A percentile compares a stretch with the other conserved stretches of the same genome.
phyloP scores from a whole-genome alignment of 345 rosid species.

The Linum usitatissimum region DNA sequence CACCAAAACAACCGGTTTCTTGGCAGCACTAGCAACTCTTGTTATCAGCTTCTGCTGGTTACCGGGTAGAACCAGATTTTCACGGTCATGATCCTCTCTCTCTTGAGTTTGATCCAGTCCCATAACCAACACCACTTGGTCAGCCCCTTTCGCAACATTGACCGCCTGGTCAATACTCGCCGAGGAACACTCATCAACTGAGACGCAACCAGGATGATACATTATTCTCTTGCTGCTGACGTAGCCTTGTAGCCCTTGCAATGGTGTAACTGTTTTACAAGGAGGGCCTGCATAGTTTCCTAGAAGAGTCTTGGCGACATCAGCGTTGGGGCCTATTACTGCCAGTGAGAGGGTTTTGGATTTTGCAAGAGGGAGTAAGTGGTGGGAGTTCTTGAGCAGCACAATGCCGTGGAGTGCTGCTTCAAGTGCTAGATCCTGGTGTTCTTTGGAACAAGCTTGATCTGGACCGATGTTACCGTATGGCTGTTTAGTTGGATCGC shows the following conservation, averaged over 20 bases:
- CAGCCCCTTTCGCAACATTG: constrained; percentile 40
- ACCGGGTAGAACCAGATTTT: constrained; percentile 59
- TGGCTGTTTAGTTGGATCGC: constrained; percentile 44
- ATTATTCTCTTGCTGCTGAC: constrained; percentile 27
- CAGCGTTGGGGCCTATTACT: constrained; percentile 77
- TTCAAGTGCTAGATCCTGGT: constrained; percentile 72
- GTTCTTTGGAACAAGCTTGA: constrained; percentile 55
- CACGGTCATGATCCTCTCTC: constrained; percentile 60
- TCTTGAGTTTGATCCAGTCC: constrained; percentile 82
- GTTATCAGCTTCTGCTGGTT: constrained; percentile 55
- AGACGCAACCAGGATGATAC: constrained; percentile 52
- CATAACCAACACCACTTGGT: constrained; percentile 66
- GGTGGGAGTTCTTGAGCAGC: constrained; percentile 53
- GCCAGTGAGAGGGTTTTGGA: constrained; percentile 40
- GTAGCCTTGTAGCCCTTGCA: constrained; percentile 46
- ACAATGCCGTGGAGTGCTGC: constrained; percentile 84
- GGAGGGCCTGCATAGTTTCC: constrained; percentile 88
- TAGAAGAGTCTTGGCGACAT: constrained; percentile 37
- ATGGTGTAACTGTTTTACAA: constrained; percentile 47
- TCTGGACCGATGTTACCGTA: constrained; percentile 56
- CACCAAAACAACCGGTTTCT: constrained; percentile 59
- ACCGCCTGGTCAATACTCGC: constrained; percentile 45
- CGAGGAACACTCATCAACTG: constrained; percentile 46
- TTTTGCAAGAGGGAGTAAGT: constrained; percentile 52
- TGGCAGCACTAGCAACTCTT: constrained; percentile 48